Percentiles rank a stretch among this genome's conserved stretches.
phyloP scores from a whole-genome alignment of 805 yeast species.

The Torulaspora maleeae region DNA sequence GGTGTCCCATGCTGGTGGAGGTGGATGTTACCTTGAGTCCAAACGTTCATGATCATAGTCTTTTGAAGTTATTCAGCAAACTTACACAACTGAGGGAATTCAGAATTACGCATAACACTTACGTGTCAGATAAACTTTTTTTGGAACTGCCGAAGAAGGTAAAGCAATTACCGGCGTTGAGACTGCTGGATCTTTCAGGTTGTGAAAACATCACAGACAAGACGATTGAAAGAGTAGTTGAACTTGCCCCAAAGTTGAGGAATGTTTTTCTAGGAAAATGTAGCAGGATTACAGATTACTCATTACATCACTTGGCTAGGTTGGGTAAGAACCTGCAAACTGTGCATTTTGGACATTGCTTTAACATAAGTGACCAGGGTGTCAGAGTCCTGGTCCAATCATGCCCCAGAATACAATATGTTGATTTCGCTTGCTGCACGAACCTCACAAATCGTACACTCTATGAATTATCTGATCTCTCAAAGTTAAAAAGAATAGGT shows the following conservation, averaged over 20 bases:
- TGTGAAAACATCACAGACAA: slow-evolving; percentile 78
- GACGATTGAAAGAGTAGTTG: slow-evolving; percentile 65
- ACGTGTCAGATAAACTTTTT: slow-evolving; percentile 65
- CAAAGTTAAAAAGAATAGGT: slow-evolving; percentile 84
- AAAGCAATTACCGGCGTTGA: slow-evolving; percentile 52
- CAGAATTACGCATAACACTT: slow-evolving; percentile 67
- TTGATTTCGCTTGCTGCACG: slow-evolving; percentile 91
- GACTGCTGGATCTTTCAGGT: slow-evolving; percentile 80
- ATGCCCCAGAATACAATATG: slow-evolving; percentile 83
- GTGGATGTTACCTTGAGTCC: slow-evolving; percentile 83
- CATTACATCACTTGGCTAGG: slow-evolving; percentile 63
- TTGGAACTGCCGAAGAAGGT: slow-evolving; percentile 25
- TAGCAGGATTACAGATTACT: slow-evolving; percentile 74
- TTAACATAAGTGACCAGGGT: slow-evolving; percentile 83
- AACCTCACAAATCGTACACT: slow-evolving; percentile 83
- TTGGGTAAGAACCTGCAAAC: slow-evolving; percentile 80
- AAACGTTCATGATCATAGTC: slow-evolving; percentile 60
- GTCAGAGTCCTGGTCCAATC: slow-evolving; percentile 66
- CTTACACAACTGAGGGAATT: slow-evolving; percentile 78
- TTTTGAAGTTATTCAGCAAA: slow-evolving; percentile 52
- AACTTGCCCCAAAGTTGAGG: slow-evolving; percentile 76
- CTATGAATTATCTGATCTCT: slow-evolving; percentile 66
- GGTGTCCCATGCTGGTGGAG: slow-evolving; percentile 79
- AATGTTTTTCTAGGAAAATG: slow-evolving; percentile 90
- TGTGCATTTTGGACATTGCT: slow-evolving; percentile 91